phyloP scores from a whole-genome alignment of 345 rosid genomes.

The Gossypium ekmanianum region DNA sequence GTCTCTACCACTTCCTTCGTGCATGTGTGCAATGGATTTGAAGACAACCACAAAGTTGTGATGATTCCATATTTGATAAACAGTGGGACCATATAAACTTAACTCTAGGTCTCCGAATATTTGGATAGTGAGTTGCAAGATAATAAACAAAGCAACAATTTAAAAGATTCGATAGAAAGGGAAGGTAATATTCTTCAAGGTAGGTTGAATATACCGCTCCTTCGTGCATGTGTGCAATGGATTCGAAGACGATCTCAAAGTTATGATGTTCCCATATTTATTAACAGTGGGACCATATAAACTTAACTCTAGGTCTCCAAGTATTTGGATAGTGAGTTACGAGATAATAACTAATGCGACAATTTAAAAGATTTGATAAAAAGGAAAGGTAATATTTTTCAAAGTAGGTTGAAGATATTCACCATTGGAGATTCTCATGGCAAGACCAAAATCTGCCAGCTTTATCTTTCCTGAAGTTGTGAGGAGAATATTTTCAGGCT shows the following conservation, averaged over 20 bases:
- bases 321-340: neutral
- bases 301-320: neutral
- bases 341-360: neutral
- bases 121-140: neutral
- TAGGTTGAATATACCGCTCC: neutral
- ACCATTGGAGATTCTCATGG: conserved; percentile 94
- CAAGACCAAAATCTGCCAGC: conserved; percentile 98
- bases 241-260: neutral
- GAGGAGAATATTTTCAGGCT: conserved; percentile 92
- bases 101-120: neutral
- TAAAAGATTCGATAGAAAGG: neutral
- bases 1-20: neutral
- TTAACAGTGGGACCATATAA: neutral
- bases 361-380: neutral
- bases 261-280: neutral
- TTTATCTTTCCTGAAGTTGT: conserved; percentile 67
- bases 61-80: conserved; percentile 2
- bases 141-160: neutral
- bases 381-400: neutral
- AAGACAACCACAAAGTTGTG: neutral
- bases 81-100: conserved; percentile 1
- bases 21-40: neutral
- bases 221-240: neutral
- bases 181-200: neutral
- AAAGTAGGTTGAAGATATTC: conserved; percentile 2